These are phyloP conservation scores for Suhomyces chickasaworum DNA, from an alignment of 1,139 yeast species.

Conservation along the genomic window DNA sequence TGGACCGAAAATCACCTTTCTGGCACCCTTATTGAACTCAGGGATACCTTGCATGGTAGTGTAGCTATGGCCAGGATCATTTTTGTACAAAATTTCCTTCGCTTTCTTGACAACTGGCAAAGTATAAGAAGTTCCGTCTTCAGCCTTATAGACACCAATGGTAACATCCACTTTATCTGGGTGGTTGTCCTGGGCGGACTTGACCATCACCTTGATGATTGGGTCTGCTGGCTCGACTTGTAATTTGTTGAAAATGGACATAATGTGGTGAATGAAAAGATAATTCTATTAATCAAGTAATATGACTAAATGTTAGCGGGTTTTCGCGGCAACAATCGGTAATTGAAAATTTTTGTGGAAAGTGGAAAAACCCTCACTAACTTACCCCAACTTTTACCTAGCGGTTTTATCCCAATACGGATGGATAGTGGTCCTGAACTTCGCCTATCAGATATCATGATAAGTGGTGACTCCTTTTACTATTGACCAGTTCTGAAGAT, in stretches of 20 bases:
- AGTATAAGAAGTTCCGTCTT: constrained; percentile 36
- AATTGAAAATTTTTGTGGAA: constrained; percentile 3
- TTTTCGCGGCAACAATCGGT: constrained; percentile 3
- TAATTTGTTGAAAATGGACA: constrained; percentile 30
- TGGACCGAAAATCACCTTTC: constrained; percentile 38
- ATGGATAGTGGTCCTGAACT: neutral
- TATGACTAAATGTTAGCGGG: neutral
- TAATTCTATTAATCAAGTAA: neutral
- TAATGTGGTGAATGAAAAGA: neutral
- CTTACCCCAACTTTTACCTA: neutral
- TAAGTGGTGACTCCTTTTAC: too few relatives aligned
- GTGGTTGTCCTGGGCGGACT: constrained; percentile 29
- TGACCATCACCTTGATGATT: constrained; percentile 34
- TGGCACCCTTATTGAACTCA: constrained; percentile 39
- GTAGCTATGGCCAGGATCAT: constrained; percentile 49
- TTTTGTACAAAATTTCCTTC: constrained; percentile 31
- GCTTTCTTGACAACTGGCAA: constrained; percentile 44
- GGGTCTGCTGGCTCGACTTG: constrained; percentile 39
- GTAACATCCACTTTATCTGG: constrained; percentile 43
- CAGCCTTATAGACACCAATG: constrained; percentile 48
- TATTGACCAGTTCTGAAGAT: too few relatives aligned
- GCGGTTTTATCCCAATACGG: neutral
- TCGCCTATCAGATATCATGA: too few relatives aligned
- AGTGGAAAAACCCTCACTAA: neutral
- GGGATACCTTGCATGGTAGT: constrained; percentile 48